Conservation (phyloP, 495 filamentous ascomycete genomes). For the Evansstolkia leycettana region DNA sequence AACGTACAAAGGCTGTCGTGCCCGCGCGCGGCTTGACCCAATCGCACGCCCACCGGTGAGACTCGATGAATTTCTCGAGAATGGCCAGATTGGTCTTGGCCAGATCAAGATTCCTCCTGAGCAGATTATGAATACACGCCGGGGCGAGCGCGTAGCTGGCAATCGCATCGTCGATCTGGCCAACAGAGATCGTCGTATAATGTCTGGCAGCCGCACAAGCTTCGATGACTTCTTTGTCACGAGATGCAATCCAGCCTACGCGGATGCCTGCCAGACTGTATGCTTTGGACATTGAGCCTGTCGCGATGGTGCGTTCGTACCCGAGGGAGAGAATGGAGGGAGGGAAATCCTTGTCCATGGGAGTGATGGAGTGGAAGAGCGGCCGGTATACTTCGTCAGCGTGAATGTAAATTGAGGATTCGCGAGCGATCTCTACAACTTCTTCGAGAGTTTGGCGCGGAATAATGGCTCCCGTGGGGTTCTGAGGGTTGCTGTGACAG, state of each 20-base stretch:
- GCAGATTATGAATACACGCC: slow-evolving; percentile 50
- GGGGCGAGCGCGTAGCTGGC: slow-evolving; percentile 60
- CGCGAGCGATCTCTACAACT: slow-evolving; percentile 52
- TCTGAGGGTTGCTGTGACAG: slow-evolving; percentile 69
- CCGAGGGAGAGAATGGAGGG: slow-evolving; percentile 59
- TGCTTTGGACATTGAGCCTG: slow-evolving; percentile 77
- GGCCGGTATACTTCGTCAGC: slow-evolving; percentile 84
- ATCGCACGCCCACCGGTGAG: slow-evolving; percentile 47
- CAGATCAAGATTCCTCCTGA: slow-evolving; percentile 57
- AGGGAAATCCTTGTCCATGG: slow-evolving; percentile 44
- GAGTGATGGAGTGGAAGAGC: slow-evolving; percentile 65
- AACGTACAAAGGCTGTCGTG: slow-evolving; percentile 70
- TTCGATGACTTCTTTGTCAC: slow-evolving; percentile 49
- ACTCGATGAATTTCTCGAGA: slow-evolving; percentile 54
- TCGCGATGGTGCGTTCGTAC: slow-evolving; percentile 58
- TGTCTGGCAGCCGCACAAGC: slow-evolving; percentile 54
- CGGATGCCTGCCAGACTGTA: slow-evolving; percentile 77
- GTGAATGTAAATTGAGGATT: slow-evolving; percentile 52
- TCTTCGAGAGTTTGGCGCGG: slow-evolving; percentile 44
- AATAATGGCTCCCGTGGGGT: slow-evolving; percentile 69
- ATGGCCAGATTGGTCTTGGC: slow-evolving; percentile 59
- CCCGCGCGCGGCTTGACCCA: slow-evolving; percentile 74
- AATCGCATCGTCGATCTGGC: slow-evolving; percentile 68
- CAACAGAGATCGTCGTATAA: slow-evolving; percentile 80
- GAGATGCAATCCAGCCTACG: slow-evolving; percentile 71